phyloP scores from a whole-genome alignment of 495 filamentous ascomycete species.

The Penicillium crystallinum region DNA sequence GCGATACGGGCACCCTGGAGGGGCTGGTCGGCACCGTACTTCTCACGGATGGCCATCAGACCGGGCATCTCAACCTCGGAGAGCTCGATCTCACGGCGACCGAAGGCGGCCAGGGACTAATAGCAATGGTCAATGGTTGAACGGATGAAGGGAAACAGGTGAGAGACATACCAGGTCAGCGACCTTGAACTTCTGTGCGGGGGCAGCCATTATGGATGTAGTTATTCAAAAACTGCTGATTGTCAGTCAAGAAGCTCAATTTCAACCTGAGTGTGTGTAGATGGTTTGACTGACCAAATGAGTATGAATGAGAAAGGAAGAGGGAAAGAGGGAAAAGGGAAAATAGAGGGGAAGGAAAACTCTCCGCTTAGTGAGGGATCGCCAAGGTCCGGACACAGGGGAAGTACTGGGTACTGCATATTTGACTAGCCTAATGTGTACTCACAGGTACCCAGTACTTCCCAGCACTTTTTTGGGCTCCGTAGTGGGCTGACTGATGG shows the following conservation, averaged over 20 bases:
- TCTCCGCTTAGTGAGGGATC: constrained; percentile 11
- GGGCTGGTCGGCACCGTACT: constrained; percentile 91
- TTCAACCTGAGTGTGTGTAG: neutral
- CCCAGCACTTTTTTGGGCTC: neutral
- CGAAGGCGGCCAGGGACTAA: constrained; percentile 88
- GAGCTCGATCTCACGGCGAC: constrained; percentile 97
- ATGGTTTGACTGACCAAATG: constrained; percentile 1
- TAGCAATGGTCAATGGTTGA: constrained; percentile 19
- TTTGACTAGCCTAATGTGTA: neutral
- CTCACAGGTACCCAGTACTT: constrained; percentile 11
- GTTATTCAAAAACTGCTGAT: constrained; percentile 6
- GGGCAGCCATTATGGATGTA: constrained; percentile 52
- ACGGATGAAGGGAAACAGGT: neutral
- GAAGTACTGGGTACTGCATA: neutral
- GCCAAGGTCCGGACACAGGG: neutral
- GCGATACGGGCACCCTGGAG: constrained; percentile 88
- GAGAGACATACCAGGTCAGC: constrained; percentile 72
- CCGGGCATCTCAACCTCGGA: constrained; percentile 99
- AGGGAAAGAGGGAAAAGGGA: constrained; percentile 15
- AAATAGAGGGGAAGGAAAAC: constrained; percentile 19
- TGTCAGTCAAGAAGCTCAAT: constrained; percentile 7
- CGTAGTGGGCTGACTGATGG: constrained; percentile 12
- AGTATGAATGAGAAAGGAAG: constrained; percentile 8
- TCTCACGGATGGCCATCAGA: constrained; percentile 88
- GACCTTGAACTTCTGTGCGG: constrained; percentile 94